Evolutionary conservation across 2,329 filamentous ascomycete species (phyloP), one percentile per base, ranked within the genome.

Genomic region (Neofusicoccum ribis): DNA sequence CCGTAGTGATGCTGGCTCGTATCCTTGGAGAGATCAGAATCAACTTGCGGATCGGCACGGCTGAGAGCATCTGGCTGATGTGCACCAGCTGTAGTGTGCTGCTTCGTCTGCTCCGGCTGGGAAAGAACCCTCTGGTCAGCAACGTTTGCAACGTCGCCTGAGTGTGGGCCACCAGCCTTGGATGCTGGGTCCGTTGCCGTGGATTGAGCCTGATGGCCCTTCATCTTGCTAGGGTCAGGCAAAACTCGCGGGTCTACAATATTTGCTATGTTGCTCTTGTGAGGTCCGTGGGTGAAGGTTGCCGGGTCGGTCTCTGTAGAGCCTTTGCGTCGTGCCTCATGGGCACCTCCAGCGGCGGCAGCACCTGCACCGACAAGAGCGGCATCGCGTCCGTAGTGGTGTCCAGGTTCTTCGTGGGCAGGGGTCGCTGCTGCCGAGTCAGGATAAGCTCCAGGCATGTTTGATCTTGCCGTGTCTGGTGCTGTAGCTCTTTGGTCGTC

Each of bases 371-470:
- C 68, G 3, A 43, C 74, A 49, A 74, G 64, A 4, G 72, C 72
- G 51, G 70, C 72, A 66, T 74, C 71, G 39, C 70, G 69, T 17
- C 69, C 71, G 47, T 70, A 65, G 43, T 70, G 74, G 31, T 74
- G 69, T 17, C 73, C 60, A 34, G 56, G 41, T 31, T 36, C 41
- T 47, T 46, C 56, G 12, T 36, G 12, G 15, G 56, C 56, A 36
- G 43, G 41, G 3, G 56, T 46, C 1, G 56, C 41, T 20, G 74
- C 73, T 1, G 75, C 76, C 1, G 72, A 68, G n/a, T 63, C 69
- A 2, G 73, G 72, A 39, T 72, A 77, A 20, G 72, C 74, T 17
- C 76, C 75, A 12, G 76, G 75, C 41, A 77, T 69, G 50, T 15
- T 20, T 9, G 12, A 11, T 3, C 31, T 27, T 3, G 41, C 8